Conservation (phyloP, 495 filamentous ascomycete species). For the Evernia prunastri region DNA sequence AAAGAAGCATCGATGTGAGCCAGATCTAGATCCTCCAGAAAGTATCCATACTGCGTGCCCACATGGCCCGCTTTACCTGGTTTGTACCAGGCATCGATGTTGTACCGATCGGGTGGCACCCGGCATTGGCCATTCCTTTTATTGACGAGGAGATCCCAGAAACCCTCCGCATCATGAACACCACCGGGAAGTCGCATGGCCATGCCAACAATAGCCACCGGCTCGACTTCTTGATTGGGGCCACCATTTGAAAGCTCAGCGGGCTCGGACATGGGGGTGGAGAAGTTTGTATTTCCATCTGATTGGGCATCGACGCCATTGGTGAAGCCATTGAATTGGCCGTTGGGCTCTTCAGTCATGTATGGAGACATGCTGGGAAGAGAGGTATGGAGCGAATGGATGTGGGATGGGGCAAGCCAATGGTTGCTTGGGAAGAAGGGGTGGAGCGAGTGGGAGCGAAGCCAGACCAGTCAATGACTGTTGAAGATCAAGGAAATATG, state of each 20-base stretch:
- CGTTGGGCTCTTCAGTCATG: not conserved
- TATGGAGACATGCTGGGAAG: not conserved
- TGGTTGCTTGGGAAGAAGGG: no score
- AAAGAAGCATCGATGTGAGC: constrained; percentile 33
- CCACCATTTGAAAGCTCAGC: not conserved
- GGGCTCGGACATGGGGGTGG: not conserved
- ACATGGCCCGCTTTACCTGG: constrained; percentile 20
- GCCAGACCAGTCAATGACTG: not conserved
- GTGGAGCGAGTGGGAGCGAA: not conserved
- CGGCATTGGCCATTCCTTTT: constrained; percentile 29
- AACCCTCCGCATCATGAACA: constrained; percentile 33
- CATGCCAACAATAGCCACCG: constrained; percentile 46
- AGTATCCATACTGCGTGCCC: constrained; percentile 44
- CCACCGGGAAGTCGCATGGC: constrained; percentile 45
- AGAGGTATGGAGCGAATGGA: no score
- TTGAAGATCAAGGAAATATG: not conserved
- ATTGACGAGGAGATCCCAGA: constrained; percentile 37
- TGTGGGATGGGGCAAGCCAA: no score
- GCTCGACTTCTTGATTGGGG: constrained; percentile 15
- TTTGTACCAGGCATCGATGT: constrained; percentile 28
- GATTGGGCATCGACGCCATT: not conserved
- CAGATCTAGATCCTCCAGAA: constrained; percentile 39
- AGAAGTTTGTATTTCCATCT: not conserved
- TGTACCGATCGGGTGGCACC: constrained; percentile 34
- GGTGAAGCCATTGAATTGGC: not conserved